A percentile compares a stretch with the other conserved stretches of the same genome.
Evolutionary conservation across 345 rosid genomes (phyloP).

Genomic region (Eucalyptus albens): DNA sequence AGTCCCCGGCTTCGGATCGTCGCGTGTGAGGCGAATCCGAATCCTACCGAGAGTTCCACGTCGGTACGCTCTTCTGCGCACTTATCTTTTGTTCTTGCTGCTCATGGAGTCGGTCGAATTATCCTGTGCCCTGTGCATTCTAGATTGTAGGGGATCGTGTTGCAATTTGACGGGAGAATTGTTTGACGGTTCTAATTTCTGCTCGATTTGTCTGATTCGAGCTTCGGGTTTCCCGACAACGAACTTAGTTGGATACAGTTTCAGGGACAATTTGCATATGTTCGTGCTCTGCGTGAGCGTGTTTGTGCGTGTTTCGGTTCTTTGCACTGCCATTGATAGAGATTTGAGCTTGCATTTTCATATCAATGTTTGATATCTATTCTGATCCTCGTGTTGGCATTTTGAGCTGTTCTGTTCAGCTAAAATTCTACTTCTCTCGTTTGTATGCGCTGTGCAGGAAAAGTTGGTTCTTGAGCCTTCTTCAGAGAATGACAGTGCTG

Average conservation of each 20-base stretch:
- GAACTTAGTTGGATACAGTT: not conserved
- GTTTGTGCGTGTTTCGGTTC: not conserved
- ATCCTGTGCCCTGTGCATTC: not conserved
- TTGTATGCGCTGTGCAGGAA: slow-evolving; percentile 23
- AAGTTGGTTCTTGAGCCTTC: slow-evolving; percentile 18
- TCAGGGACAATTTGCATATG: not conserved
- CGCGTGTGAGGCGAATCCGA: slow-evolving; percentile 28
- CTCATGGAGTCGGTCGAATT: not conserved
- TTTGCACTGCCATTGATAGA: not conserved
- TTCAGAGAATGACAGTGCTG: not conserved
- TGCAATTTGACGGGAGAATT: not conserved
- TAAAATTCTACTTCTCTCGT: not conserved
- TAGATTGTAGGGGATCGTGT: not conserved
- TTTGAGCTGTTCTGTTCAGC: not conserved
- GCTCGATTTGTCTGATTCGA: not conserved
- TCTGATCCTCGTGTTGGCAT: not conserved
- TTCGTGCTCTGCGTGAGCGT: not conserved
- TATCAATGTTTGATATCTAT: not conserved
- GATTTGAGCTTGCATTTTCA: not conserved
- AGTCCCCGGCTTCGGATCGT: slow-evolving; percentile 5
- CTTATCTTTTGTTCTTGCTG: not conserved
- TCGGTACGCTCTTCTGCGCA: not conserved
- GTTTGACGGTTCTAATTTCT: not conserved
- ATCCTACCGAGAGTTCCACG: slow-evolving; percentile 7
- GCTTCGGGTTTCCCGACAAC: not conserved